These are phyloP conservation scores for Penicillium robsamsonii DNA, from an alignment of 495 filamentous ascomycete species.

Conservation along the genomic window DNA sequence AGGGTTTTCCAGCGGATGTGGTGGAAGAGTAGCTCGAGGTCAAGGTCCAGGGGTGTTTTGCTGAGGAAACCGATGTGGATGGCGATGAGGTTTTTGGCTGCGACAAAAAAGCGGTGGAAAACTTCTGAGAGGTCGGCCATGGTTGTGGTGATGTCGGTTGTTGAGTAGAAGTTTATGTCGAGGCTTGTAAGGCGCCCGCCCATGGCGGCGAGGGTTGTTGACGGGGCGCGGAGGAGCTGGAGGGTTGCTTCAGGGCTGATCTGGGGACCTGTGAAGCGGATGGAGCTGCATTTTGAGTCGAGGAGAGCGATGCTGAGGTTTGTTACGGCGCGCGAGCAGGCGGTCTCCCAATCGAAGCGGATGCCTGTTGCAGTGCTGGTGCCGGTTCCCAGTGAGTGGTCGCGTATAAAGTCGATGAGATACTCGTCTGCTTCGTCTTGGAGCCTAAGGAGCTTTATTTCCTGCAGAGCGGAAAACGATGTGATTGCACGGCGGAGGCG, in stretches of 20 bases:
- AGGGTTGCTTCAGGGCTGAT: slow-evolving; percentile 60
- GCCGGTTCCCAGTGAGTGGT: slow-evolving; percentile 10
- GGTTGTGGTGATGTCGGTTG: slow-evolving; percentile 50
- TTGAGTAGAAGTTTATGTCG: slow-evolving; percentile 60
- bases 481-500: slow-evolving; percentile 55
- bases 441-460: slow-evolving; percentile 64
- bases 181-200: slow-evolving; percentile 57
- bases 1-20: slow-evolving; percentile 59
- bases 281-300: slow-evolving; percentile 51
- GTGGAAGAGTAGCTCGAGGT: slow-evolving; percentile 62
- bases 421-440: slow-evolving; percentile 57
- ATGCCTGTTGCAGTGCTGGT: slow-evolving; percentile 22
- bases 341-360: slow-evolving; percentile 58
- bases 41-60: slow-evolving; percentile 53
- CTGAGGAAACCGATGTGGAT: slow-evolving; percentile 66
- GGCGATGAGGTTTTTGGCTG: slow-evolving; percentile 59
- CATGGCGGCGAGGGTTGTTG: slow-evolving; percentile 48
- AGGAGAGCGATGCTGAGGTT: slow-evolving; percentile 58
- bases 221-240: slow-evolving; percentile 45
- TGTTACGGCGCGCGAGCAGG: slow-evolving; percentile 60
- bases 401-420: slow-evolving; percentile 44
- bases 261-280: slow-evolving; percentile 62
- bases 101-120: slow-evolving; percentile 56
- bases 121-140: slow-evolving; percentile 54
- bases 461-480: slow-evolving; percentile 59